Evolutionary conservation across 1,284 basidiomycete species (phyloP), one percentile per base, ranked within the genome.

Genomic region (Ganoderma lucidum): DNA sequence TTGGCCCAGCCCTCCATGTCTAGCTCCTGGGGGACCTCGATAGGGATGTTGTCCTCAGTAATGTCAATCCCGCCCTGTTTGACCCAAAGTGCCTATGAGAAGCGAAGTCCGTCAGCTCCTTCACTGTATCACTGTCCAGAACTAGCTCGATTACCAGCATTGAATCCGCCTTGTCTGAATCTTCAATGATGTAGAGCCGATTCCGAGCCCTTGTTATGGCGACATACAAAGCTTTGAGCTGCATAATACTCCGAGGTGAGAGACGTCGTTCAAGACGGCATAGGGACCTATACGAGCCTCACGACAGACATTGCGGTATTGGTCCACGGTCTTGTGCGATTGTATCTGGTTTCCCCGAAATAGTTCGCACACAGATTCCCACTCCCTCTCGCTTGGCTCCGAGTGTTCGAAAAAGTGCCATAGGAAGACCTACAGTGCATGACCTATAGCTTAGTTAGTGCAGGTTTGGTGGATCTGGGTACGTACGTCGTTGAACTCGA

Each of bases 321-420:
- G 17, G 15, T 58, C 56, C 83, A 82, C 19, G 78, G 76, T 28
- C 83, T 80, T 60, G 70, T 90, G 90, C 6, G 76, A 77, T 0
- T 89, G 90, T 4, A 81, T 81, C n/a, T 8, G 78, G 6, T 64
- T 64, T 12, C 68, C 60, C 2, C 70, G 64, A 12, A 58, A 37
- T 2, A 84, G 55, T 0, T 78, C 81, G 56, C 86, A 86, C 19
- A 91, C 75, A 15, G 92, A 76, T 1, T 90, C 79, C 91, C 91
- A 93, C 64, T 87, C 85, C 0, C 84, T 78, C 2, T 77, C 55
- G 45, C 84, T 82, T 0, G 86, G 81, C 0, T 76, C 74, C 0
- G 91, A 92, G 71, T 92, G 89, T 48, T 86, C 81, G 73, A 93
- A 93, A 78, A 92, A 92, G 68, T 92, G 87, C 74, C 88, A 92